These are phyloP conservation scores for Ogataea pignaliae DNA, from an alignment of 805 yeast genomes.

Conservation along the genomic window DNA sequence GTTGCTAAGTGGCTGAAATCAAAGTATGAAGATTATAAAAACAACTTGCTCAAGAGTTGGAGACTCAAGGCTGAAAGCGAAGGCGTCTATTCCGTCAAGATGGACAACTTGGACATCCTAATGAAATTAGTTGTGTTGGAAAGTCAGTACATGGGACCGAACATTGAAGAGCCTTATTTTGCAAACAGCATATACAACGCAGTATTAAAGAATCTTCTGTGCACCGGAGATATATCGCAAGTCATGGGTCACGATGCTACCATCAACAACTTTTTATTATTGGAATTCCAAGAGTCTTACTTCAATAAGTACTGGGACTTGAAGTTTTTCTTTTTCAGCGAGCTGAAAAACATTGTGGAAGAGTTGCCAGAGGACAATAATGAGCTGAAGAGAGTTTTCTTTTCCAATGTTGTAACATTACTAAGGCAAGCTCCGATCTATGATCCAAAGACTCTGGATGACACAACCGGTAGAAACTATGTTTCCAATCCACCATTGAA, in stretches of 20 bases:
- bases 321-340: constrained; percentile 66
- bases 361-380: constrained; percentile 19
- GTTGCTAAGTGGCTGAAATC: constrained; percentile 62
- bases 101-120: constrained; percentile 48
- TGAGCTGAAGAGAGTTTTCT: constrained; percentile 19
- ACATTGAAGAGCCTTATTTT: constrained; percentile 52
- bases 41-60: constrained; percentile 38
- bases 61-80: constrained; percentile 33
- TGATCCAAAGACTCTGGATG: constrained; percentile 32
- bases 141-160: constrained; percentile 46
- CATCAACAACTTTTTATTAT: constrained; percentile 31
- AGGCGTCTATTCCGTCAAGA: constrained; percentile 40
- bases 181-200: constrained; percentile 50
- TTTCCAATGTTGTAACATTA: constrained; percentile 38
- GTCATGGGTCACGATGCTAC: constrained; percentile 42
- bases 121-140: constrained; percentile 57
- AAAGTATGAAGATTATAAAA: constrained; percentile 52
- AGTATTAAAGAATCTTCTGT: constrained; percentile 31
- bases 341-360: constrained; percentile 29
- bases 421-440: constrained; percentile 29
- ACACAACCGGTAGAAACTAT: constrained; percentile 28
- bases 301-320: constrained; percentile 67
- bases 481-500: constrained; percentile 43
- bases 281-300: constrained; percentile 53
- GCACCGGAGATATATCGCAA: constrained; percentile 33